Evolutionary conservation across 2,329 filamentous ascomycete genomes (phyloP).

Genomic region (Clarireedia paspali): DNA sequence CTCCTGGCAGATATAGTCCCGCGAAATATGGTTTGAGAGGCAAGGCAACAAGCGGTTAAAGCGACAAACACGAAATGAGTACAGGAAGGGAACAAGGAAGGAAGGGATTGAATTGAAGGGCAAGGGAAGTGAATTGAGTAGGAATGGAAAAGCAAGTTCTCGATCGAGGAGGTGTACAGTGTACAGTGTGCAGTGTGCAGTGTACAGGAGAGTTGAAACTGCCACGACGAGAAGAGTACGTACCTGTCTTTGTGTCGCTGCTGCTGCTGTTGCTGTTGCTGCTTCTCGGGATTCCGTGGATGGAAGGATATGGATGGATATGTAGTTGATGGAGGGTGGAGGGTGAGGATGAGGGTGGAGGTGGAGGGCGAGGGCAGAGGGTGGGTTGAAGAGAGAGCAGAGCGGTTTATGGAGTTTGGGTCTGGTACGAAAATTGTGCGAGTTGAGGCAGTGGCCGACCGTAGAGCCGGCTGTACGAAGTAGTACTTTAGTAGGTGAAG

Average conservation of each 20-base stretch:
- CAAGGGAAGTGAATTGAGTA: conserved; percentile 14
- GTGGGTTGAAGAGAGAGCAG: too few species aligned
- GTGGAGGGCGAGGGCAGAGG: too few species aligned
- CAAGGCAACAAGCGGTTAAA: conserved; percentile 4
- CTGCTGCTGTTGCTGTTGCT: too few species aligned
- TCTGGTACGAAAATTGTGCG: too few species aligned
- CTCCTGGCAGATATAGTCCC: too few species aligned
- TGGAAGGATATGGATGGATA: not conserved
- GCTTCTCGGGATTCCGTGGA: not conserved
- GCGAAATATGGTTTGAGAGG: not conserved
- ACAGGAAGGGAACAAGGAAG: conserved; percentile 10
- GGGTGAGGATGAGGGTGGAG: not conserved
- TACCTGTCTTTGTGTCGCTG: not conserved
- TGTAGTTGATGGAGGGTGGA: not conserved
- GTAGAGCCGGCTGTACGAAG: too few species aligned
- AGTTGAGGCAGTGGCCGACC: too few species aligned
- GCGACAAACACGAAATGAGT: conserved; percentile 1
- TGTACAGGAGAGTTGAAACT: not conserved
- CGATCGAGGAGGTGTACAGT: not conserved
- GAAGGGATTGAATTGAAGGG: not conserved
- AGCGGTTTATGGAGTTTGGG: too few species aligned
- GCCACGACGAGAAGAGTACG: not conserved
- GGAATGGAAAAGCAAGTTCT: not conserved
- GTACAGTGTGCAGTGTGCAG: not conserved
- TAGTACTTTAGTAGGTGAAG: too few species aligned